Conservation (phyloP, 2,329 filamentous ascomycete species). For the Claviceps digitariae region DNA sequence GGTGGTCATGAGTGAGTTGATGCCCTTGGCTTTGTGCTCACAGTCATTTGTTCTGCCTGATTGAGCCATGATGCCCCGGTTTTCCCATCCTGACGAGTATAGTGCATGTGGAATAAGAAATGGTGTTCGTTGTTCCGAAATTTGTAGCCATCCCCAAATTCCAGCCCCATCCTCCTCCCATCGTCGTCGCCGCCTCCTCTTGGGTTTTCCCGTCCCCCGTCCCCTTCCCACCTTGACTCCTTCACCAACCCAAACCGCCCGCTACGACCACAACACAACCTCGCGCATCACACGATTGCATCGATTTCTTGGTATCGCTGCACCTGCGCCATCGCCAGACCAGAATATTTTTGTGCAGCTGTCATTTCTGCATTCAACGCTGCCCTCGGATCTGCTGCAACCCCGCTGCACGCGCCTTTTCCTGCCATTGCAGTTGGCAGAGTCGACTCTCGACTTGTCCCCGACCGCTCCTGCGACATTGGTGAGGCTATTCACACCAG, state of each 20-base stretch:
- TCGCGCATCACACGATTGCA: constrained; percentile 19
- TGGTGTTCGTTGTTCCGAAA: constrained; percentile 8
- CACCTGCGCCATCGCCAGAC: constrained; percentile 23
- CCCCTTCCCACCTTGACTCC: constrained; percentile 14
- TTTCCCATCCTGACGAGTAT: constrained; percentile 8
- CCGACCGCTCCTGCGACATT: constrained; percentile 11
- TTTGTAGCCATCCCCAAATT: constrained; percentile 16
- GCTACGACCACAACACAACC: constrained; percentile 16
- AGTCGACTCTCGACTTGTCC: constrained; percentile 6
- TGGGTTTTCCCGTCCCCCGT: constrained; percentile 10
- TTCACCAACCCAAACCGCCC: constrained; percentile 22
- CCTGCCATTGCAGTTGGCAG: constrained; percentile 7
- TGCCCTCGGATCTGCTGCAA: constrained; percentile 10
- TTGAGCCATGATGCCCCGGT: constrained; percentile 9
- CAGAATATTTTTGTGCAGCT: constrained; percentile 20
- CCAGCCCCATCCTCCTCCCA: constrained; percentile 9
- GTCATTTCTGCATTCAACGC: constrained; percentile 16
- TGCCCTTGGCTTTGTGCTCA: constrained; percentile 2
- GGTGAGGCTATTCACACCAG: constrained; percentile 29
- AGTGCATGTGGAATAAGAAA: constrained; percentile 7
- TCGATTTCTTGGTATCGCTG: constrained; percentile 25
- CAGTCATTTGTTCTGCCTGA: constrained; percentile 7
- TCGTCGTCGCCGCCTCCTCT: constrained; percentile 9
- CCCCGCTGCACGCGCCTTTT: constrained; percentile 11
- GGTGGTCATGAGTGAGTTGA: constrained; percentile 5